Conservation (phyloP, 2,329 filamentous ascomycete species). For the Pyricularia sp. region DNA sequence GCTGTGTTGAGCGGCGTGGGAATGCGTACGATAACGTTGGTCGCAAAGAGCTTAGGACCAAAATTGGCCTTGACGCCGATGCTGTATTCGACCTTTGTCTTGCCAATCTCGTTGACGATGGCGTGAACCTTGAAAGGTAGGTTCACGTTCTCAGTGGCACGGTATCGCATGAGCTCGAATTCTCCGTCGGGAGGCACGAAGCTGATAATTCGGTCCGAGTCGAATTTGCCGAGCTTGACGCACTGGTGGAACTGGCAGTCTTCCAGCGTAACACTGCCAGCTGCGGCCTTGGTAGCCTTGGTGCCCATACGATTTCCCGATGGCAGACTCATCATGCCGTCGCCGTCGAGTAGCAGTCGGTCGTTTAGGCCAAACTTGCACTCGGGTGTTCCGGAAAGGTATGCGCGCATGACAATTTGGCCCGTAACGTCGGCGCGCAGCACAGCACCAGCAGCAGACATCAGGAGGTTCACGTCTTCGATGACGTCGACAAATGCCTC, state of each 20-base stretch:
- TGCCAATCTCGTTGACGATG: constrained; percentile 94
- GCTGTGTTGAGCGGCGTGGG: constrained; percentile 95
- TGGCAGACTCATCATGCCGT: constrained; percentile 50
- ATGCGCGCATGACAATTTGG: constrained; percentile 97
- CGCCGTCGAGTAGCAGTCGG: constrained; percentile 74
- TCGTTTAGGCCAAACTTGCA: constrained; percentile 99
- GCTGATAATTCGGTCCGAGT: constrained; percentile 89
- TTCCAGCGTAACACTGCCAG: constrained; percentile 88
- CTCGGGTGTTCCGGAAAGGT: constrained; percentile 89
- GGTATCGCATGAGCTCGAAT: constrained; percentile 94
- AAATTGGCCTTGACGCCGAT: constrained; percentile 97
- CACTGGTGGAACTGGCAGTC: constrained; percentile 99
- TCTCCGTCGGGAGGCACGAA: constrained; percentile 95
- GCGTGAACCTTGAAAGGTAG: constrained; percentile 97
- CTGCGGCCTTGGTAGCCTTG: constrained; percentile 89
- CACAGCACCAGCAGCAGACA: constrained; percentile 95
- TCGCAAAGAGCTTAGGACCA: constrained; percentile 88
- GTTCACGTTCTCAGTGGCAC: constrained; percentile 96
- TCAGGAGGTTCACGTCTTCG: constrained; percentile 95
- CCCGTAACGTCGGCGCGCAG: constrained; percentile 92
- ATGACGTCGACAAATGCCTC: constrained; percentile 99
- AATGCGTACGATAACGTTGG: constrained; percentile 87
- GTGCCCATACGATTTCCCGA: constrained; percentile 66
- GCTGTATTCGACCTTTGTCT: constrained; percentile 96
- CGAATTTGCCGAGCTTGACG: constrained; percentile 93